Evolutionary conservation across 441 rosid species (phyloP), one percentile per base, ranked within the genome.

Genomic region (Mallotus japonicus): DNA sequence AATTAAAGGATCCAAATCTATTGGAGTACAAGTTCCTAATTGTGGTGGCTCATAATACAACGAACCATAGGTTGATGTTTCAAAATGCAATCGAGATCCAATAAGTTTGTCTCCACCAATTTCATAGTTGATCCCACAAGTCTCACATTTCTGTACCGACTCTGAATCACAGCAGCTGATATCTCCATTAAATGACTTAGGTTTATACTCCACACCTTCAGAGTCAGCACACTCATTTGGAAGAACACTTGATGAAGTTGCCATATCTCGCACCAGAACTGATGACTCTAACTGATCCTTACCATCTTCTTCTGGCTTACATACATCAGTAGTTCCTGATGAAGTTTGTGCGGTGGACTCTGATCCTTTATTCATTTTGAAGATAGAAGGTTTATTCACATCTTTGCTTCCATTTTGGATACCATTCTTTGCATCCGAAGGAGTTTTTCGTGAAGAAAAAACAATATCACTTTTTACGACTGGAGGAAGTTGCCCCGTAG

Each of bases 401-500:
- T 85, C 88, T 71, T 78, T 83, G 54, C 66, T 73, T 60, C 82
- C 89, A 69, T 79, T 85, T 73, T 75, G 89, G 63, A 80, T 68
- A 61, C 78, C 83, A 70, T 73, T 82, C 82, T 82, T 92, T 55
- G 81, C 56, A 75, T 72, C 79, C 22, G 90, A 86, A n/a, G 98
- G 91, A 74, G 87, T 89, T 65, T 86, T 75, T 76, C 96, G 96
- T 14, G 91, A 87, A 56, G 85, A 63, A 63, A 62, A 53, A 61
- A 50, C 34, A 19, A 82, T 67, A 61, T 79, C 84, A 73, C 70
- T 83, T 85, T 82, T 93, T 37, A 79, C 56, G 72, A 74, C 79
- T 20, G 92, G 87, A n/a, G 98, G 94, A 76, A 92, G 94, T 62
- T 85, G 71, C 75, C 95, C 97, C 11, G 90, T 88, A 62, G 85